These are phyloP conservation scores for Lithohypha guttulata DNA, from an alignment of 2,329 filamentous ascomycete genomes.

Conservation along the genomic window DNA sequence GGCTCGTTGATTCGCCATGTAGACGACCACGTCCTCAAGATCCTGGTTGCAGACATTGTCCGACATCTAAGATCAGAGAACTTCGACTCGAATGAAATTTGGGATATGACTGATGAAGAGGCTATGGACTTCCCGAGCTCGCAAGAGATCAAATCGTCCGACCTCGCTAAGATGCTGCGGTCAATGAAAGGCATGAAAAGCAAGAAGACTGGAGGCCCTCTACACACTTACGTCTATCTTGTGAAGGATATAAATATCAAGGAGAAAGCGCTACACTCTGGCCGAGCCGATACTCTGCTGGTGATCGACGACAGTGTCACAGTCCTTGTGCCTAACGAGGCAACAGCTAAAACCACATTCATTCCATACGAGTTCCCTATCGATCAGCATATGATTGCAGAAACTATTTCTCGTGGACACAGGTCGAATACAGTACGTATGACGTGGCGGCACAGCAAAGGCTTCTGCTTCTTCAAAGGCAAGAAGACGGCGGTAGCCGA, in stretches of 20 bases:
- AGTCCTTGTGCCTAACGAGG: background rate
- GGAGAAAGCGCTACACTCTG: background rate
- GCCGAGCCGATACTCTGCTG: background rate
- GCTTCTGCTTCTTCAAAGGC: background rate
- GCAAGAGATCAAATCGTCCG: background rate
- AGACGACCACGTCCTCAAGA: constrained; percentile 11
- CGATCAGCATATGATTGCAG: background rate
- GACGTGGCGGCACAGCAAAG: background rate
- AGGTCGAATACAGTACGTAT: background rate
- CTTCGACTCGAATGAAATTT: background rate
- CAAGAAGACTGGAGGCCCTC: background rate
- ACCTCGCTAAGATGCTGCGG: background rate
- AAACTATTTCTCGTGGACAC: too few relatives aligned
- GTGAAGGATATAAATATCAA: background rate
- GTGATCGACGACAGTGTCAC: background rate
- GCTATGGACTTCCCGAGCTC: constrained; percentile 1
- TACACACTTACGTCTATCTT: background rate
- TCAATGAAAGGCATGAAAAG: background rate
- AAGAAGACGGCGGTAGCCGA: background rate
- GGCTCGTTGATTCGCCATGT: background rate
- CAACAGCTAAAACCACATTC: background rate
- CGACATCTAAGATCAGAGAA: constrained; percentile 9
- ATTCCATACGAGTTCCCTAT: background rate
- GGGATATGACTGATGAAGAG: background rate
- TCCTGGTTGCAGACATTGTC: constrained; percentile 17